Base-by-base conservation (phyloP, 352 stramenopile genomes). In the Paralagenidium karlingii region DNA sequence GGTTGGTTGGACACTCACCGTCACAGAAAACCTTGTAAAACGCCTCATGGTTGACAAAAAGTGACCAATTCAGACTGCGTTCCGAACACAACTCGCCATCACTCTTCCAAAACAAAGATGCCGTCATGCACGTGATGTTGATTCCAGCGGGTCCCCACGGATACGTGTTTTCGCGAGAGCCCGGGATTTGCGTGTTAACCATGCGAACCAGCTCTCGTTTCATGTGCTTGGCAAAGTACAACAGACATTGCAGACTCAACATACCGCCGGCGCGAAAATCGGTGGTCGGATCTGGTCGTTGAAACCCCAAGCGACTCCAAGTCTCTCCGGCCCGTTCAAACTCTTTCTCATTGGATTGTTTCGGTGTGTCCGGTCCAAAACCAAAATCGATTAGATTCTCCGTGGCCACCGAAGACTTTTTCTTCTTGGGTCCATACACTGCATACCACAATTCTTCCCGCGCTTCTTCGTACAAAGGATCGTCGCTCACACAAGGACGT, bases 121-220 rank as follows among this genome's bases (percentile, higher is more conserved):
- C 68, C 8, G 86, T 52, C 66, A 88, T 82, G 49, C 77, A 86
- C 15, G 77, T 86, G 37, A 91, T 68, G 40, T 91, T 91, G 56
- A 91, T 91, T 7, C 74, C 77, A 4, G 71, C 77, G 20, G 71
- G 77, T 40, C 77, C 74, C 74, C 74, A 88, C 20, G 77, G 77
- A 39, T 91, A 91, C 31, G 77, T 86, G 50, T 85, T 70, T 7
- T 82, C 58, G 24, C 82, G 74, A 0, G 77, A 88, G 0, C 75
- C 77, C 31, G 77, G 77, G 5, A 91, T 67, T 38, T 91, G 77
- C 25, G 47, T 69, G 20, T 62, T 77, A 15, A 85, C 68, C 77
- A 91, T 91, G 2, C 58, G 58, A 33, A 78, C 63, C 24, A 70
- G 71, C 38, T 86, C 63, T 1, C 55, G 45, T n/a, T 67, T 65